Percentiles rank a stretch among this genome's conserved stretches.
Conservation (phyloP, 1,284 basidiomycete genomes). For the Lentinula novae-zelandiae region DNA sequence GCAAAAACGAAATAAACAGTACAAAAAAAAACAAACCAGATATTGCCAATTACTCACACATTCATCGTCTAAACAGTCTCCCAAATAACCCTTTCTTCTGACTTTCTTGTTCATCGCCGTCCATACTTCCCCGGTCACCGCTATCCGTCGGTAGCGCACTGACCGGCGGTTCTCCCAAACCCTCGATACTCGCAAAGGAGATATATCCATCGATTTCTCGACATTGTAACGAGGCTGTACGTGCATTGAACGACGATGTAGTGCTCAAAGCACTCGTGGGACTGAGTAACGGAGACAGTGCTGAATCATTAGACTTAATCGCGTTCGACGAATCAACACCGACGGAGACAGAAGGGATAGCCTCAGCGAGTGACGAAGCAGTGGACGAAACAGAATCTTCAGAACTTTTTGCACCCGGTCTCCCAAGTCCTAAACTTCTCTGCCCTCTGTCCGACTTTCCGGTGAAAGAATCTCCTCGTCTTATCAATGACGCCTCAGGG, state of each 20-base stretch:
- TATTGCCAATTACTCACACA: background rate
- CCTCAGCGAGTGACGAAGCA: background rate
- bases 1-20: background rate
- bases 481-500: background rate
- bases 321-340: background rate
- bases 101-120: background rate
- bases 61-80: constrained; percentile 7
- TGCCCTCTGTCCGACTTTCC: background rate
- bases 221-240: constrained; percentile 8
- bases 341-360: background rate
- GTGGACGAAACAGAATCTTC: background rate
- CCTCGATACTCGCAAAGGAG: constrained; percentile 5
- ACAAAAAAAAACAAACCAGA: background rate
- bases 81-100: background rate
- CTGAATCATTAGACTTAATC: background rate
- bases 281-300: background rate
- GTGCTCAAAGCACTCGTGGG: background rate
- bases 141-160: constrained; percentile 1
- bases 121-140: background rate
- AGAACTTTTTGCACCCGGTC: background rate
- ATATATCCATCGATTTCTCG: constrained; percentile 8
- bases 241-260: constrained; percentile 10
- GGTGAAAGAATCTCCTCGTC: background rate
- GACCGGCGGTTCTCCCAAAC: constrained; percentile 7
- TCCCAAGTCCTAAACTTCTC: background rate